Base-by-base conservation (phyloP, 768 basidiomycete genomes). In the Trametes maxima region DNA sequence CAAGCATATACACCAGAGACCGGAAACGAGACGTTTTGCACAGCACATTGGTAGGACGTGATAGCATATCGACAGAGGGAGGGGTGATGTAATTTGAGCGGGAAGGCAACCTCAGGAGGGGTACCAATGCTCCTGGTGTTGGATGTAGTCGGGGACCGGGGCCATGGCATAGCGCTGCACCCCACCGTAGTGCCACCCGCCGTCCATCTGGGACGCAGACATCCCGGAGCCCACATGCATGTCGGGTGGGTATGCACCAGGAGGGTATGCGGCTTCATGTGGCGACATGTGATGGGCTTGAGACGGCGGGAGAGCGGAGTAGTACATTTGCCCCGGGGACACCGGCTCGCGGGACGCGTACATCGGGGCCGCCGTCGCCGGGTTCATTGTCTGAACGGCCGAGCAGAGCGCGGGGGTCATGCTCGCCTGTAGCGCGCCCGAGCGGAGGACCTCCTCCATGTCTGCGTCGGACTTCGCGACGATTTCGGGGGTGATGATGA, bases 401-500 rank as follows among this genome's bases (percentile, higher is more conserved):
- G 51, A 37, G 53, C 43, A 54, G 28, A 55, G 33, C 39, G 57
- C 62, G 33, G 68, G 62, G 0, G 69, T 68, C 68, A 72, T 72
- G 59, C 55, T 64, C 52, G 69, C 69, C 46, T 68, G 68, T 59
- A 72, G 61, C 43, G 63, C 68, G 22, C 69, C 69, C 7, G 69
- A 69, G 33, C 68, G 70, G 22, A 72, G 53, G 21, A 65, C 68
- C 50, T 67, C 66, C 40, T 59, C 69, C 61, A 68, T 69, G 19
- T 57, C 65, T 3, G 70, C 70, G 51, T 69, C 66, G 16, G 66
- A 69, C 13, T 67, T 50, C 21, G 70, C 70, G 60, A 70, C 69
- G 60, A 67, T 69, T 55, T 72, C 70, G n/a, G 68, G 65, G 39
- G 68, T 65, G 45, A 72, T 60, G 37, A 72, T 55, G 67, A 72